These are phyloP conservation scores for Puya raimondii DNA, from an alignment of 176 grass and related monocot species.

Conservation along the genomic window DNA sequence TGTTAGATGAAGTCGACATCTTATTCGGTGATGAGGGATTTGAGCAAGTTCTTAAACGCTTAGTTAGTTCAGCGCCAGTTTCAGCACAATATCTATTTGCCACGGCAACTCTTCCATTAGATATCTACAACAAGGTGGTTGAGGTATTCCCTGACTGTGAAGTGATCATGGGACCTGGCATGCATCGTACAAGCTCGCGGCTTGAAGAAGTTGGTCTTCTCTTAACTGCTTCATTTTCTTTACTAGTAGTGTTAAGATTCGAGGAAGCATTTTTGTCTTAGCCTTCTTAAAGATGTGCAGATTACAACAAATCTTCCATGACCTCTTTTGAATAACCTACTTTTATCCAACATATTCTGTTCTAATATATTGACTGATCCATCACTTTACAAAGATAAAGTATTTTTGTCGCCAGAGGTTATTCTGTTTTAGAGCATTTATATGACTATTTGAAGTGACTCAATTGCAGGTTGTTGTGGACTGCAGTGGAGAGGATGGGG, in stretches of 20 bases:
- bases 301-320: no score
- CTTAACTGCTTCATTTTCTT: background rate
- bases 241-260: background rate
- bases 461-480: conserved; percentile 73
- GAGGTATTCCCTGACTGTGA: conserved; percentile 85
- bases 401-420: background rate
- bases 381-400: background rate
- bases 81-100: conserved; percentile 85
- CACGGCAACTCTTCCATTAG: conserved; percentile 78
- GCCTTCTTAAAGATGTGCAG: no score
- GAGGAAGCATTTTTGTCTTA: background rate
- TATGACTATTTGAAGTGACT: conserved; percentile 1
- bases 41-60: conserved; percentile 72
- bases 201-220: conserved; percentile 68
- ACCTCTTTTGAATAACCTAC: no score
- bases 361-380: background rate
- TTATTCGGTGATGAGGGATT: conserved; percentile 83
- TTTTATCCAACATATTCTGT: no score
- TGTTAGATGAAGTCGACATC: conserved; percentile 91
- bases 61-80: conserved; percentile 65
- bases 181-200: conserved; percentile 80
- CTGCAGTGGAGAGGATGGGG: conserved; percentile 71
- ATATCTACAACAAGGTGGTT: conserved; percentile 89
- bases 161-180: conserved; percentile 81
- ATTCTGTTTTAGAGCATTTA: background rate